Conservation (phyloP, 257 asterid species). For the Ilex aquifolium region DNA sequence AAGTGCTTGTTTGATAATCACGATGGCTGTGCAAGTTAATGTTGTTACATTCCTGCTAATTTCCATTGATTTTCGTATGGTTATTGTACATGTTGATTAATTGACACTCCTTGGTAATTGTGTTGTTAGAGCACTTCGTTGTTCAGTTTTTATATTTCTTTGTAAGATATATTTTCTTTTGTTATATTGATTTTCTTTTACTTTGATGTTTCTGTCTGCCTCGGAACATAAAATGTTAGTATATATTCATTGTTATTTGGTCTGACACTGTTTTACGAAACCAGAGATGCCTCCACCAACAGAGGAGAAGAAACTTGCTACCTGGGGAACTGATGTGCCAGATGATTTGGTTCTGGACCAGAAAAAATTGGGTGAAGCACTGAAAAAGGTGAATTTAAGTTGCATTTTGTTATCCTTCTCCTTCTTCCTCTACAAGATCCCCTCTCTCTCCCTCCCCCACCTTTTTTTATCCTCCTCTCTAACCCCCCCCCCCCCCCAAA, state of each 20-base stretch:
- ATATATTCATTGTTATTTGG: no score
- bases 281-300: constrained; percentile 49
- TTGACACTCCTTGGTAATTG: background rate
- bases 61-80: background rate
- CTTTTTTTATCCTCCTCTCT: no score
- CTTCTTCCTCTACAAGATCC: background rate
- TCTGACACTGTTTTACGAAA: background rate
- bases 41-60: no score
- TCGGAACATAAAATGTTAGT: background rate
- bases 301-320: constrained; percentile 67
- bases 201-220: background rate
- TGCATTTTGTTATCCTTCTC: background rate
- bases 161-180: no score
- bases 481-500: no score
- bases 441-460: no score
- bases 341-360: constrained; percentile 76
- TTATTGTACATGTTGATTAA: background rate
- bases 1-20: no score
- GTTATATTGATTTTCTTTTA: no score
- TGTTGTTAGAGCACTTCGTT: no score
- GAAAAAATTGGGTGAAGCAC: constrained; percentile 59
- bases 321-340: constrained; percentile 96
- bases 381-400: constrained; percentile 48
- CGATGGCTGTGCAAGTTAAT: no score
- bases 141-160: background rate